Conservation (phyloP, 2,329 filamentous ascomycete species). For the Fusarium tupiense region DNA sequence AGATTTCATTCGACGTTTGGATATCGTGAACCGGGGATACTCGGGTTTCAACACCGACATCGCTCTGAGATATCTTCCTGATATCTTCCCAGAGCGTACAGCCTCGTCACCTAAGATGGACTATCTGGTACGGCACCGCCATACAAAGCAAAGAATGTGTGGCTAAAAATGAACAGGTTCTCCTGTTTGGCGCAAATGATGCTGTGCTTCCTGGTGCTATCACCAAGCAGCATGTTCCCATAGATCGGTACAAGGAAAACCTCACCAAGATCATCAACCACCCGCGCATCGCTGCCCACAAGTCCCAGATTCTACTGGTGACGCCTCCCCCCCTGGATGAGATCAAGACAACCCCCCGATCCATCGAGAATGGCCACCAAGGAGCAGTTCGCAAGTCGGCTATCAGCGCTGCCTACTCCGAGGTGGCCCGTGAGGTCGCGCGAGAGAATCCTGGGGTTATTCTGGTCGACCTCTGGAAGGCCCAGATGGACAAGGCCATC, state of each 20-base stretch:
- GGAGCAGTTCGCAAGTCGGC: slow-evolving; percentile 56
- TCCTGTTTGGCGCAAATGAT: slow-evolving; percentile 94
- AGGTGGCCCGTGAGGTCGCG: slow-evolving; percentile 72
- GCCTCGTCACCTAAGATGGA: slow-evolving; percentile 65
- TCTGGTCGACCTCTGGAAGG: slow-evolving; percentile 82
- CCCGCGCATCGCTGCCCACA: slow-evolving; percentile 73
- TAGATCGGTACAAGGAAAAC: slow-evolving; percentile 80
- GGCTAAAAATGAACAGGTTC: slow-evolving; percentile 60
- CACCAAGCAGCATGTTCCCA: slow-evolving; percentile 78
- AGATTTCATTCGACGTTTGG: slow-evolving; percentile 81
- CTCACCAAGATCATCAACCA: slow-evolving; percentile 77
- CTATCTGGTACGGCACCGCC: slow-evolving; percentile 65
- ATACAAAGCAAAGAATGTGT: not conserved
- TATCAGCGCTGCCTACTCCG: slow-evolving; percentile 66
- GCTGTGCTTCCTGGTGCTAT: slow-evolving; percentile 72
- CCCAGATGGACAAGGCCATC: slow-evolving; percentile 77
- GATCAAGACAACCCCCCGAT: slow-evolving; percentile 66
- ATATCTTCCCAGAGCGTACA: slow-evolving; percentile 75
- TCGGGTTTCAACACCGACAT: slow-evolving; percentile 87
- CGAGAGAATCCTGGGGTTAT: slow-evolving; percentile 72
- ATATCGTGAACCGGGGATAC: slow-evolving; percentile 89
- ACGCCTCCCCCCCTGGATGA: slow-evolving; percentile 87
- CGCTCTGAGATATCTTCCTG: slow-evolving; percentile 73
- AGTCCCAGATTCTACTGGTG: slow-evolving; percentile 78
- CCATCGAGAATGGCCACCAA: slow-evolving; percentile 57